phyloP scores from a whole-genome alignment of 176 grass and related monocot species.

The Microstegium vimineum region DNA sequence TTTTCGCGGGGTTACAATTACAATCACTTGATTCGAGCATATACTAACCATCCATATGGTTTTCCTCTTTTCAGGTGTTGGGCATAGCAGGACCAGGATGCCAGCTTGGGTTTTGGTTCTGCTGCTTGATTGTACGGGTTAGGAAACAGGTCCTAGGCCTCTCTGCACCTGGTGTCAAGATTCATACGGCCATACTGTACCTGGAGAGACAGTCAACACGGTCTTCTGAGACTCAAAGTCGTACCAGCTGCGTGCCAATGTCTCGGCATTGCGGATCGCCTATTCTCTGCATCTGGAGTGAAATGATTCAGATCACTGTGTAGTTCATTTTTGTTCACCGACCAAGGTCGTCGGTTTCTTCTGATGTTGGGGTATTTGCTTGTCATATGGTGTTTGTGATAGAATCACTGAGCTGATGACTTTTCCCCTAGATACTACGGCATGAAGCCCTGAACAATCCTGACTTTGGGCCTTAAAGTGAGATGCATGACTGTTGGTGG shows the following conservation, averaged over 20 bases:
- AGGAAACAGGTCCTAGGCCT: not conserved
- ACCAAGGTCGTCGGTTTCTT: not conserved
- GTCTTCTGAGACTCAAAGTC: slow-evolving; percentile 8
- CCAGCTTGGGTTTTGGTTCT: slow-evolving; percentile 21
- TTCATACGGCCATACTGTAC: not conserved
- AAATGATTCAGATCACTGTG: not conserved
- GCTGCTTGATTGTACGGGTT: not conserved
- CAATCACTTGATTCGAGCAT: not conserved
- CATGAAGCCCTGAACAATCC: not conserved
- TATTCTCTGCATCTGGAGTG: not conserved
- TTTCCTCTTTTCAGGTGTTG: slow-evolving; percentile 38
- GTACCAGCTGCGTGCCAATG: not conserved
- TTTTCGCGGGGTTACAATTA: not conserved
- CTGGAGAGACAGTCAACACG: slow-evolving; percentile 27
- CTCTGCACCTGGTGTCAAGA: slow-evolving; percentile 7
- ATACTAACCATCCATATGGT: not conserved
- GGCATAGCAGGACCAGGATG: not conserved
- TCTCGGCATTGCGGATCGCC: not conserved
- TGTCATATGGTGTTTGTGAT: not conserved
- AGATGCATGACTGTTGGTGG: not conserved
- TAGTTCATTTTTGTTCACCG: not conserved
- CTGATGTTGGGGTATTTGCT: not conserved
- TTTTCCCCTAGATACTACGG: not conserved
- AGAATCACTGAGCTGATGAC: not conserved
- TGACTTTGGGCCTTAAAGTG: not conserved